A percentile compares a stretch with the other conserved stretches of the same genome.
phyloP scores from a whole-genome alignment of 495 filamentous ascomycete species.

The Xylaria flabelliformis region DNA sequence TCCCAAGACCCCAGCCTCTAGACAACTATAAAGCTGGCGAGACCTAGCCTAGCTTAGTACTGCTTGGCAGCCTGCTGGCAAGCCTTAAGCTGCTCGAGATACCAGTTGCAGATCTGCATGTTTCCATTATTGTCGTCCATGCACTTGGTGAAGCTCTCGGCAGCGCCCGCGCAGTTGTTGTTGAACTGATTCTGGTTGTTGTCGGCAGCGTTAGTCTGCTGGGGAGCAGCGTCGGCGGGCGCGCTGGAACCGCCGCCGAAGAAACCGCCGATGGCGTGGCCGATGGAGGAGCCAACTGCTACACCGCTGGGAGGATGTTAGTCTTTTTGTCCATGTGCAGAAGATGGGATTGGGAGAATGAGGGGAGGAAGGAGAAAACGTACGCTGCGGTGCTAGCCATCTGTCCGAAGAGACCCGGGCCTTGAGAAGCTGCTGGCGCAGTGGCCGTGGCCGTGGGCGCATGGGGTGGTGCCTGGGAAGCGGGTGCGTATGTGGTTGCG shows the following conservation, averaged over 20 bases:
- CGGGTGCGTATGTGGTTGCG: slow-evolving; percentile 69
- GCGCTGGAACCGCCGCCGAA: slow-evolving; percentile 74
- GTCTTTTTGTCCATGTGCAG: too few species aligned
- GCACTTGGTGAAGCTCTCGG: slow-evolving; percentile 88
- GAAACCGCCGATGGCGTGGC: slow-evolving; percentile 88
- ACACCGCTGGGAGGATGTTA: slow-evolving; percentile 74
- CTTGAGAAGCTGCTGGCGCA: slow-evolving; percentile 57
- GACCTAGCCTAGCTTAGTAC: slow-evolving; percentile 62
- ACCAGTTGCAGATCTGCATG: slow-evolving; percentile 97
- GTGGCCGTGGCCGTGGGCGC: slow-evolving; percentile 44
- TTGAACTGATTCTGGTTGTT: slow-evolving; percentile 50
- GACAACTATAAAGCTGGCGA: too few species aligned
- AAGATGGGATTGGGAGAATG: slow-evolving; percentile 3
- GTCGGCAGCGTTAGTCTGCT: slow-evolving; percentile 45
- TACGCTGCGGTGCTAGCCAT: slow-evolving; percentile 89
- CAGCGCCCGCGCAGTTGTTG: slow-evolving; percentile 79
- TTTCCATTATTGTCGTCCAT: slow-evolving; percentile 93
- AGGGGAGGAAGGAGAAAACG: slow-evolving; percentile 38
- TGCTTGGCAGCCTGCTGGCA: slow-evolving; percentile 89
- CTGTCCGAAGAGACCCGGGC: slow-evolving; percentile 80
- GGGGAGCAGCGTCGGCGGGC: slow-evolving; percentile 57
- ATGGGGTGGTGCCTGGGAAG: slow-evolving; percentile 49
- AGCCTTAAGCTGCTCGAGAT: slow-evolving; percentile 96
- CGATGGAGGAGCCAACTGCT: slow-evolving; percentile 91
- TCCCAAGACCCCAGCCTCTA: not conserved